A percentile compares a stretch with the other conserved stretches of the same genome.
Evolutionary conservation across 805 yeast species (phyloP).

Genomic region (Jamesozyma spencerorum): DNA sequence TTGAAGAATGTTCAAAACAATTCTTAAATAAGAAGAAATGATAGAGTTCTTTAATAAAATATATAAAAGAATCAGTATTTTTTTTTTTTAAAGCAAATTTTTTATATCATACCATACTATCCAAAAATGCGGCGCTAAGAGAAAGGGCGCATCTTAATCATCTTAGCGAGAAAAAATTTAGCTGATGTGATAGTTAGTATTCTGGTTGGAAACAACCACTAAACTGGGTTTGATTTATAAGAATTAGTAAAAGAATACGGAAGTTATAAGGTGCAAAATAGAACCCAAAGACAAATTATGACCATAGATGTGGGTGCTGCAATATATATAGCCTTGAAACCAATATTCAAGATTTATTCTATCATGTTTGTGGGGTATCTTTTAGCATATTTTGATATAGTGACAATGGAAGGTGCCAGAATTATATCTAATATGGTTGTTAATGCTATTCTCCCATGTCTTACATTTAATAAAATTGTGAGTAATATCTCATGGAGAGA

Average conservation of each 20-base stretch:
- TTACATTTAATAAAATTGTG: constrained; percentile 68
- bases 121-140: no score
- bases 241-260: no score
- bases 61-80: no score
- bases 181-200: no score
- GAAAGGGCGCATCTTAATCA: no score
- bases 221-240: no score
- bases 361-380: constrained; percentile 59
- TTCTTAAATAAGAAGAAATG: constrained; percentile 31
- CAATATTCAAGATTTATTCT: constrained; percentile 71
- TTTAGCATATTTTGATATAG: constrained; percentile 52
- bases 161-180: no score
- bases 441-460: constrained; percentile 61
- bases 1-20: constrained; percentile 50
- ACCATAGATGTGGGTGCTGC: constrained; percentile 43
- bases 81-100: no score
- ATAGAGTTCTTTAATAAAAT: not conserved
- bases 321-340: constrained; percentile 73
- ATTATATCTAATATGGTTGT: constrained; percentile 64
- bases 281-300: not conserved
- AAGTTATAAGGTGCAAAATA: not conserved
- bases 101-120: no score
- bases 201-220: no score
- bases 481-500: constrained; percentile 56
- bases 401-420: constrained; percentile 58